phyloP scores from a whole-genome alignment of 371 early-diverging fungal genomes.

The Circinella minor region DNA sequence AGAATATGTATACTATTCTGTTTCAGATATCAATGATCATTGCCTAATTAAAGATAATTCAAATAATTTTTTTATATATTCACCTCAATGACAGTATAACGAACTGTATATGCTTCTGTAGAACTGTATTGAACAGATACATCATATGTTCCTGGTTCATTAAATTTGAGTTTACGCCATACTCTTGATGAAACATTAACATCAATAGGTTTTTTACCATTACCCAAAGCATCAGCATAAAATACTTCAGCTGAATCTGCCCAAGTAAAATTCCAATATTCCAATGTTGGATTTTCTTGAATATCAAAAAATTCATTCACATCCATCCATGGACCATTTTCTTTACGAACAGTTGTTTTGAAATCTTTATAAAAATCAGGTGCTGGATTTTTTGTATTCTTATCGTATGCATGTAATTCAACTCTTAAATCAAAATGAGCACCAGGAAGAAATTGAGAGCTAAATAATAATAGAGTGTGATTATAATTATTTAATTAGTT shows the following conservation, averaged over 20 bases:
- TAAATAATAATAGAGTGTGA: conserved; percentile 10
- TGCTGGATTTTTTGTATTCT: conserved; percentile 41
- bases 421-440: conserved; percentile 61
- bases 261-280: conserved; percentile 58
- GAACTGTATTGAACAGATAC: conserved; percentile 43
- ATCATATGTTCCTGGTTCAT: conserved; percentile 61
- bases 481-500: background rate
- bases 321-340: conserved; percentile 42
- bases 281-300: conserved; percentile 33
- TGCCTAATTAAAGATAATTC: background rate
- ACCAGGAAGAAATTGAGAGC: conserved; percentile 61
- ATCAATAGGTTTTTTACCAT: conserved; percentile 45
- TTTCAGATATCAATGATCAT: too few relatives aligned
- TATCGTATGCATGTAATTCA: conserved; percentile 61
- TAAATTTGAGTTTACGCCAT: conserved; percentile 60
- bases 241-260: conserved; percentile 56
- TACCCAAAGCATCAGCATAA: conserved; percentile 34
- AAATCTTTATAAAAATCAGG: conserved; percentile 32
- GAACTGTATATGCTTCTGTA: conserved; percentile 38
- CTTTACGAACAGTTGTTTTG: conserved; percentile 49
- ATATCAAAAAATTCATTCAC: conserved; percentile 48
- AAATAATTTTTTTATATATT: background rate
- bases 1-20: background rate
- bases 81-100: conserved; percentile 40
- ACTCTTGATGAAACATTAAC: conserved; percentile 57